Evolutionary conservation across 2,329 filamentous ascomycete genomes (phyloP).

Genomic region (Zymoseptoria passerinii): DNA sequence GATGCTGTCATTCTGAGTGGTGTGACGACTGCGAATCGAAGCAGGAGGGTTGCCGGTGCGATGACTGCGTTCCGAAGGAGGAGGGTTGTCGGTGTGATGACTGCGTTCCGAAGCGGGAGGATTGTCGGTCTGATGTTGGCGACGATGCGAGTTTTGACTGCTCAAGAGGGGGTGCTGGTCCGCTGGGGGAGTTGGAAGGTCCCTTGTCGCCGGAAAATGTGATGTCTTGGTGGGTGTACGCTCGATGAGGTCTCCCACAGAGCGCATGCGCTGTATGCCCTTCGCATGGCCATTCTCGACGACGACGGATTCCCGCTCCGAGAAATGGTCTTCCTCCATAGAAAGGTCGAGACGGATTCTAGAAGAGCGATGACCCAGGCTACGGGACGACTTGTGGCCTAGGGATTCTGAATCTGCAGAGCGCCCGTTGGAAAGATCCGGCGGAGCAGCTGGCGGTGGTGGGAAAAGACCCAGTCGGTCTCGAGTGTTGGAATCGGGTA

Average conservation of each 20-base stretch:
- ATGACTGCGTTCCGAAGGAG: no score
- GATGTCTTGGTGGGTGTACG: background rate
- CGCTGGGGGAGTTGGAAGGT: background rate
- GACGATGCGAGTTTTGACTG: background rate
- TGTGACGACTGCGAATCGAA: no score
- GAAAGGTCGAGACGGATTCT: background rate
- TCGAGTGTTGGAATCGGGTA: background rate
- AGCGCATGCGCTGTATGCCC: background rate
- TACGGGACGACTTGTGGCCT: background rate
- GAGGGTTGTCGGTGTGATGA: no score
- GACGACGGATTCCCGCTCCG: background rate
- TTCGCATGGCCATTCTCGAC: background rate
- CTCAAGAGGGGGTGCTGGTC: background rate
- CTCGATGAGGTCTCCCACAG: background rate
- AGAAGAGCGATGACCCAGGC: background rate
- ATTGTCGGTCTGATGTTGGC: background rate
- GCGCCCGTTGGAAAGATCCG: background rate
- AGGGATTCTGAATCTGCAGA: background rate
- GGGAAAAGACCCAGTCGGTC: background rate
- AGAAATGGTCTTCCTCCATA: background rate
- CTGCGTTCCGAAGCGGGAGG: no score
- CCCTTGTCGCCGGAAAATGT: background rate
- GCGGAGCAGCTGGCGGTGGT: background rate
- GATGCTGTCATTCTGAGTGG: background rate
- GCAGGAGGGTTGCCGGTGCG: background rate